Percentiles rank a stretch among this genome's conserved stretches.
Evolutionary conservation across 805 yeast species (phyloP).

Genomic region (Vanderwaltozyma polyspora): DNA sequence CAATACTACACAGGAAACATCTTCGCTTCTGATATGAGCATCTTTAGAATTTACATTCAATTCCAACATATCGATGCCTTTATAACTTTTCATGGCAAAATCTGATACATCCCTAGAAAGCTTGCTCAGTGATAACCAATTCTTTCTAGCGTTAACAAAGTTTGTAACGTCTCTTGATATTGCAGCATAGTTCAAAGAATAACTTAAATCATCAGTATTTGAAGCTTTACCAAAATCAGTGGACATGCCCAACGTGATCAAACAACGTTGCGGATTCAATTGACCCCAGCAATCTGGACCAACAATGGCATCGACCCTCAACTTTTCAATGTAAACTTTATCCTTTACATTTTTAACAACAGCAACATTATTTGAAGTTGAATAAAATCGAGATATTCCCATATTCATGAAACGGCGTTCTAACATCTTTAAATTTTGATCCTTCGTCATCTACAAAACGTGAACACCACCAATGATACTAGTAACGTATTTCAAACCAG

Average conservation of each 20-base stretch:
- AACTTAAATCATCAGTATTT: slow-evolving; percentile 64
- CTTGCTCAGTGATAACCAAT: slow-evolving; percentile 26
- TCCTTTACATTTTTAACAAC: slow-evolving; percentile 7
- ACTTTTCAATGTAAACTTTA: slow-evolving; percentile 37
- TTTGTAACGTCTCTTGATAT: slow-evolving; percentile 54
- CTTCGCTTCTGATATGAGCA: slow-evolving; percentile 25
- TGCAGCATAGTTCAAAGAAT: slow-evolving; percentile 82
- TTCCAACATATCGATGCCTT: slow-evolving; percentile 13
- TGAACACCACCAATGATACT: too few species aligned
- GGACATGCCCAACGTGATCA: slow-evolving; percentile 44
- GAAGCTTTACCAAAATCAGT: slow-evolving; percentile 70
- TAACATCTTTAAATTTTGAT: too few species aligned
- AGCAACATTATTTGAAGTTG: too few species aligned
- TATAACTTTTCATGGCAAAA: slow-evolving; percentile 30
- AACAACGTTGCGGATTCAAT: slow-evolving; percentile 54
- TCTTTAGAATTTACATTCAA: slow-evolving; percentile 14
- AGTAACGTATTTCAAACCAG: too few species aligned
- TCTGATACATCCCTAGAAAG: slow-evolving; percentile 38
- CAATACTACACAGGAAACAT: slow-evolving; percentile 13
- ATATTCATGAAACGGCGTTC: too few species aligned
- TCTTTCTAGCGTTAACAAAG: slow-evolving; percentile 32
- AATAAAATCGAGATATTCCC: too few species aligned
- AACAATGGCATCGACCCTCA: slow-evolving; percentile 50
- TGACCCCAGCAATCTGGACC: slow-evolving; percentile 72
- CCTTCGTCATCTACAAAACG: too few species aligned